Evolutionary conservation across 2,329 filamentous ascomycete species (phyloP).

Genomic region (Penicillium sp.): DNA sequence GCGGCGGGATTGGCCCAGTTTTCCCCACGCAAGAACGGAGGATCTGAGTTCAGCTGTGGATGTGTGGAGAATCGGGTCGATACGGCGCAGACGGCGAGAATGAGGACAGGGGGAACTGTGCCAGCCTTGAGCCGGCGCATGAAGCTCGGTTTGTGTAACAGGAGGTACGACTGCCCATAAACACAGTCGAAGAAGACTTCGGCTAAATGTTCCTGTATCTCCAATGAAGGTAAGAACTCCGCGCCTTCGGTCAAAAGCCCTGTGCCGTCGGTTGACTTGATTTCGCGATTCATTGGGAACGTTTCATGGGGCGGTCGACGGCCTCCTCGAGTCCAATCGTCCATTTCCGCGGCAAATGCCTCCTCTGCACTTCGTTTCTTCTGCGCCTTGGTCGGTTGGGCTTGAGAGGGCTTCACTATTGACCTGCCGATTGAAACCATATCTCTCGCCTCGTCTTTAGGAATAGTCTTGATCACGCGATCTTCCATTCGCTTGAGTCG

Average conservation of each 20-base stretch:
- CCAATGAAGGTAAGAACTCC: slow-evolving; percentile 76
- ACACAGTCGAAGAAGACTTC: slow-evolving; percentile 95
- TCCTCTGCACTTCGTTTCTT: slow-evolving; percentile 86
- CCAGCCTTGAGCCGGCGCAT: slow-evolving; percentile 77
- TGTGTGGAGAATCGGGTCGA: slow-evolving; percentile 94
- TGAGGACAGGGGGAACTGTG: slow-evolving; percentile 80
- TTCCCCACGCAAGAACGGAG: slow-evolving; percentile 83
- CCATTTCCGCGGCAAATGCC: slow-evolving; percentile 78
- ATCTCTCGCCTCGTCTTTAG: slow-evolving; percentile 74
- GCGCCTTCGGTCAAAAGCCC: slow-evolving; percentile 77
- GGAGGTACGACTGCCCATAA: slow-evolving; percentile 90
- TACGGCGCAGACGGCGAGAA: slow-evolving; percentile 91
- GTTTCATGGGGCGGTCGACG: slow-evolving; percentile 49
- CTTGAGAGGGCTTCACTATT: slow-evolving; percentile 76
- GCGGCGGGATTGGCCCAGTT: slow-evolving; percentile 86
- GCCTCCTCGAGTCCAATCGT: slow-evolving; percentile 71
- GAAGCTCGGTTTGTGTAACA: slow-evolving; percentile 95
- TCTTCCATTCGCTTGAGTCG: slow-evolving; percentile 96
- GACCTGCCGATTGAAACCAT: slow-evolving; percentile 70
- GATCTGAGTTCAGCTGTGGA: slow-evolving; percentile 71
- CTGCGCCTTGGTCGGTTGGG: slow-evolving; percentile 54
- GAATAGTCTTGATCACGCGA: slow-evolving; percentile 91
- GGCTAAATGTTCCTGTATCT: slow-evolving; percentile 88
- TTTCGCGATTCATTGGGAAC: slow-evolving; percentile 55
- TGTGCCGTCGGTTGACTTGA: slow-evolving; percentile 69